phyloP scores from a whole-genome alignment of 306 rosid genomes.

The Inga oerstediana region DNA sequence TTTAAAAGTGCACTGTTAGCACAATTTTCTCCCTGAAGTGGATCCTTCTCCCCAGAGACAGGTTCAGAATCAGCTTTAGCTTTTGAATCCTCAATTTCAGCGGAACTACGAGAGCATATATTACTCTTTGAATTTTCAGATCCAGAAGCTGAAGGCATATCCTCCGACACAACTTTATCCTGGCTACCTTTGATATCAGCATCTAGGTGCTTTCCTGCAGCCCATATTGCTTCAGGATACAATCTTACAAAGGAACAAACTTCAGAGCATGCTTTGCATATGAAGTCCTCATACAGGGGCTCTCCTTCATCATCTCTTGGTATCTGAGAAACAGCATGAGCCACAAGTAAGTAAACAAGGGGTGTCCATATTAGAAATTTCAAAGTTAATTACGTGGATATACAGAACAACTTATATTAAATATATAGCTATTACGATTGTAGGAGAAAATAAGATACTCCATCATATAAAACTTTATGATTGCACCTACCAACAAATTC shows the following conservation, averaged over 20 bases:
- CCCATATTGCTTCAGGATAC: conserved; percentile 70
- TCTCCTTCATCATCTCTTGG: conserved; percentile 97
- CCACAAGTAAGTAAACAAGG: conserved; percentile 9
- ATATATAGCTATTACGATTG: neutral
- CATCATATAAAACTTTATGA: neutral
- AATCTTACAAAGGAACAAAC: conserved; percentile 65
- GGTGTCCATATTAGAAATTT: neutral
- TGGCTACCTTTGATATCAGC: conserved; percentile 41
- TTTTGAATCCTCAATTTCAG: conserved; percentile 33
- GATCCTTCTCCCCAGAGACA: conserved; percentile 39
- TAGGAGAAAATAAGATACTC: neutral
- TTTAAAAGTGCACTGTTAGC: conserved; percentile 32
- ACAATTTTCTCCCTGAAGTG: conserved; percentile 44
- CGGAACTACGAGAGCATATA: conserved; percentile 29
- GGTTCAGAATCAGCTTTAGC: conserved; percentile 46
- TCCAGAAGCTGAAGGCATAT: conserved; percentile 45
- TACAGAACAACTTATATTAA: neutral
- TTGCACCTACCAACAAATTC: neutral
- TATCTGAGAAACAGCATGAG: conserved; percentile 53
- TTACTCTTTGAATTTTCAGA: conserved; percentile 49
- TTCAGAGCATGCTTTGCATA: conserved; percentile 79
- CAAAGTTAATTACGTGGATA: neutral
- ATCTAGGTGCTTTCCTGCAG: conserved; percentile 53
- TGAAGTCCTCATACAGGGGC: conserved; percentile 84
- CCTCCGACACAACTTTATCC: conserved; percentile 68